Percentiles rank a stretch among this genome's conserved stretches.
Conservation (phyloP, 768 basidiomycete species). For the Leccinum sublutescens region DNA sequence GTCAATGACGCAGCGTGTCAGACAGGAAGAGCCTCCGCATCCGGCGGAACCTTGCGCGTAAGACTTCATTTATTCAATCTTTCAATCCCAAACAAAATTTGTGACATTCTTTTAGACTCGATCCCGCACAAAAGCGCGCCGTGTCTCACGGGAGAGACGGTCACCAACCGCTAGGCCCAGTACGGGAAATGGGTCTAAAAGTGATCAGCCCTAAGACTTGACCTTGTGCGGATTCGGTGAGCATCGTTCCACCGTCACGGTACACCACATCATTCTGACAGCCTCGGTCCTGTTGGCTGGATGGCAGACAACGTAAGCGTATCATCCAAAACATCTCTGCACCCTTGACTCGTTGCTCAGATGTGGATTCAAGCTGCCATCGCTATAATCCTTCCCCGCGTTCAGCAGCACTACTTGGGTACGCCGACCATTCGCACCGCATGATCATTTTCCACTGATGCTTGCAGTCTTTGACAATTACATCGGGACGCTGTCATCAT, state of each 20-base stretch:
- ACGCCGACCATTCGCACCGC: conserved; percentile 20
- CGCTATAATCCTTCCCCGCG: conserved; percentile 88
- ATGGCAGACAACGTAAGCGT: conserved; percentile 82
- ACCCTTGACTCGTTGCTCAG: conserved; percentile 43
- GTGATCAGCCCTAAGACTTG: conserved; percentile 26
- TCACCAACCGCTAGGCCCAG: too few relatives aligned
- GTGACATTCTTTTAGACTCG: too few relatives aligned
- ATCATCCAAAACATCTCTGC: conserved; percentile 1
- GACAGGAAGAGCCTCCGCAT: too few relatives aligned
- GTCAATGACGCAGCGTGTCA: too few relatives aligned
- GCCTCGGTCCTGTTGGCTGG: conserved; percentile 60
- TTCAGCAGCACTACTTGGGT: conserved; percentile 87
- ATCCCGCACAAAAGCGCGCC: too few relatives aligned
- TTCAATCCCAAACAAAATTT: too few relatives aligned
- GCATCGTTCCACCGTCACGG: conserved; percentile 25
- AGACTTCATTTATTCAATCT: too few relatives aligned
- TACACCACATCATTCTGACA: not conserved
- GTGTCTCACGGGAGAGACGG: too few relatives aligned
- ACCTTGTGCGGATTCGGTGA: conserved; percentile 87
- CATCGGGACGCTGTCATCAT: conserved; percentile 81
- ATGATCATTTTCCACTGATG: conserved; percentile 16
- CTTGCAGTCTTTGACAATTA: conserved; percentile 64
- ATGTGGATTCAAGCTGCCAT: conserved; percentile 88
- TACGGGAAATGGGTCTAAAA: too few relatives aligned
- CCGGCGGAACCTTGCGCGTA: too few relatives aligned